Conservation (phyloP, 1,284 basidiomycete species). For the Stygiomarasmius scandens region DNA sequence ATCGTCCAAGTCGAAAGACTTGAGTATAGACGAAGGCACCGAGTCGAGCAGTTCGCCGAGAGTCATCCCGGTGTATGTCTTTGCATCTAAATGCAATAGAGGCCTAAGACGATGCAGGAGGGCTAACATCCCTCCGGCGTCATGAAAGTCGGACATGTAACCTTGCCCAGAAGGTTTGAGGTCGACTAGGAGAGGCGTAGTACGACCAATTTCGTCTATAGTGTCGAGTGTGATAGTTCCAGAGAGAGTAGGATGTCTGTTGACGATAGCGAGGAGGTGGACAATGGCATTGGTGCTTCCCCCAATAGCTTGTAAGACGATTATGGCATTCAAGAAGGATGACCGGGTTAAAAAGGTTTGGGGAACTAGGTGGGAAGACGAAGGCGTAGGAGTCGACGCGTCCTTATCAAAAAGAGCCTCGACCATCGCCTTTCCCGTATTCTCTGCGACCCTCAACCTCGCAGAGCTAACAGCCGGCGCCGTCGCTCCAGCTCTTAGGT, state of each 20-base stretch:
- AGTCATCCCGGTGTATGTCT: background rate
- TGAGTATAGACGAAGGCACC: background rate
- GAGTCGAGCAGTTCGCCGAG: background rate
- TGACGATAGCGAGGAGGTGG: background rate
- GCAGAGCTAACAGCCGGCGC: constrained; percentile 19
- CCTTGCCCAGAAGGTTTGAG: background rate
- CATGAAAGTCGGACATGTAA: background rate
- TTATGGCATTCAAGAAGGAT: background rate
- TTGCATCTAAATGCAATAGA: background rate
- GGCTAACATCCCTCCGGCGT: background rate
- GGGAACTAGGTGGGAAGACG: too few relatives aligned
- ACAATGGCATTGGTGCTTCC: background rate
- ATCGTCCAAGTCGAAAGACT: background rate
- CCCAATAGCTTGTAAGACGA: background rate
- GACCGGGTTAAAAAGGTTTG: background rate
- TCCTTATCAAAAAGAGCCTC: constrained; percentile 10
- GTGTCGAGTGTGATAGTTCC: constrained; percentile 12
- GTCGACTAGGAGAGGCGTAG: background rate
- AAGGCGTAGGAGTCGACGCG: background rate
- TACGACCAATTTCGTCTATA: background rate
- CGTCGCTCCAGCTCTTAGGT: constrained; percentile 18
- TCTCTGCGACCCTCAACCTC: constrained; percentile 19
- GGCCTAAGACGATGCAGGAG: background rate
- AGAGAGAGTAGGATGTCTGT: background rate
- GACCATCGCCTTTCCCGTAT: constrained; percentile 18